These are phyloP conservation scores for Saccharomycopsis oosterbeekiorum DNA, from an alignment of 805 yeast species.

Conservation along the genomic window DNA sequence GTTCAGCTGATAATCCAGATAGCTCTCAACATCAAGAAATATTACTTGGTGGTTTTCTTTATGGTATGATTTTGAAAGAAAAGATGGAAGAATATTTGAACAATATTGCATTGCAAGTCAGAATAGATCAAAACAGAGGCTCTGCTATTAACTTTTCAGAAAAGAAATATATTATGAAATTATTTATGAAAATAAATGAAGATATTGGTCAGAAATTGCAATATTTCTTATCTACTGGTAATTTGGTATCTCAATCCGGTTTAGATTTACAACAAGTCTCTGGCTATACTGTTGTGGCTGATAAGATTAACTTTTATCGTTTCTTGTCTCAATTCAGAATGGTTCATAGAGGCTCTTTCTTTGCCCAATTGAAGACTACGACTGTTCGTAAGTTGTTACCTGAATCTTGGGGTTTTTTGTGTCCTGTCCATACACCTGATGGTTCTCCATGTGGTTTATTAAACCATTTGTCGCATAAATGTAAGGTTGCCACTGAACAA, in stretches of 20 bases:
- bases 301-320: slow-evolving; percentile 93
- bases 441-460: slow-evolving; percentile 98
- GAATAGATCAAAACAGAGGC: slow-evolving; percentile 72
- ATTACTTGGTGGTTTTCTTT: slow-evolving; percentile 87
- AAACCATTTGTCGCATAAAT: slow-evolving; percentile 93
- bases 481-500: slow-evolving; percentile 70
- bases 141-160: slow-evolving; percentile 75
- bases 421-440: slow-evolving; percentile 99
- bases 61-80: slow-evolving; percentile 94
- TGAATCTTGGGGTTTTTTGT: slow-evolving; percentile 97
- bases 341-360: slow-evolving; percentile 99
- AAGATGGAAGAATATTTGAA: slow-evolving; percentile 88
- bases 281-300: slow-evolving; percentile 98
- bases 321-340: slow-evolving; percentile 97
- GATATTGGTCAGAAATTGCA: slow-evolving; percentile 92
- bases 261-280: slow-evolving; percentile 95
- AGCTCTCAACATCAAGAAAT: slow-evolving; percentile 98
- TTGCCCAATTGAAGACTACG: slow-evolving; percentile 95
- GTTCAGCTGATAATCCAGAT: slow-evolving; percentile 97
- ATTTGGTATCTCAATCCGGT: slow-evolving; percentile 93
- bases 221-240: slow-evolving; percentile 94
- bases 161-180: slow-evolving; percentile 70
- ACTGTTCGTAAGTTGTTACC: slow-evolving; percentile 94
- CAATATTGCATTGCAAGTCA: slow-evolving; percentile 61
- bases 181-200: slow-evolving; percentile 72